Evolutionary conservation across 345 rosid species (phyloP).

Genomic region (Sonneratia alba): DNA sequence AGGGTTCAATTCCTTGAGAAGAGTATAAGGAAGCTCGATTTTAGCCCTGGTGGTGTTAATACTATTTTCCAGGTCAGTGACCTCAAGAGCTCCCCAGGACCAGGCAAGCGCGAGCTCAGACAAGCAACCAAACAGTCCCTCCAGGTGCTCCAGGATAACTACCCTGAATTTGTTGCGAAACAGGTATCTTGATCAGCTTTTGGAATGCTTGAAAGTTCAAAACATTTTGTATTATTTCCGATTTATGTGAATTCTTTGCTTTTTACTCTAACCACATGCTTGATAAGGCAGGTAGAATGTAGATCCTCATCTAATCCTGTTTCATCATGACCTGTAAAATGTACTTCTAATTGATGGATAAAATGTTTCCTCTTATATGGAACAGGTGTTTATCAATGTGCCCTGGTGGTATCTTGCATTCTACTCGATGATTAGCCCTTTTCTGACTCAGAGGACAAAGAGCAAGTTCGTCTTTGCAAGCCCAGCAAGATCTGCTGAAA

Average conservation of each 20-base stretch:
- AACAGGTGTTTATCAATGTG: constrained; percentile 78
- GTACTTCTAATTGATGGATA: not conserved
- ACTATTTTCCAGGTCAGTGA: constrained; percentile 84
- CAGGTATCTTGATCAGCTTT: constrained; percentile 35
- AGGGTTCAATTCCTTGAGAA: constrained; percentile 88
- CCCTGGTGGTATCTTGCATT: constrained; percentile 98
- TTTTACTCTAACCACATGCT: too few relatives aligned
- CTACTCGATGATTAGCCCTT: constrained; percentile 65
- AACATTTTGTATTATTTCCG: not conserved
- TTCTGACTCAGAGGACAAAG: constrained; percentile 84
- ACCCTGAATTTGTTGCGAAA: constrained; percentile 83
- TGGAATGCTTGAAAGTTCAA: not conserved
- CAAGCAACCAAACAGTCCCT: constrained; percentile 73
- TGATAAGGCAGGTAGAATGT: too few relatives aligned
- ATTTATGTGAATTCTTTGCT: too few relatives aligned
- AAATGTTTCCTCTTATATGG: not conserved
- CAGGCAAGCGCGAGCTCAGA: constrained; percentile 69
- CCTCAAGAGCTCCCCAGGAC: constrained; percentile 82
- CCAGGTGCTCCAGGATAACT: constrained; percentile 78
- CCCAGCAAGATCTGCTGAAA: constrained; percentile 63
- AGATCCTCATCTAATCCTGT: not conserved
- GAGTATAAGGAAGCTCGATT: constrained; percentile 83
- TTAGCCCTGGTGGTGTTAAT: constrained; percentile 56
- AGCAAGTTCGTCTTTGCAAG: constrained; percentile 88
- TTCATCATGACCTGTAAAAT: not conserved